Evolutionary conservation across 2,329 filamentous ascomycete genomes (phyloP), one percentile per base, ranked within the genome.

Genomic region (Diplocarpon mali): DNA sequence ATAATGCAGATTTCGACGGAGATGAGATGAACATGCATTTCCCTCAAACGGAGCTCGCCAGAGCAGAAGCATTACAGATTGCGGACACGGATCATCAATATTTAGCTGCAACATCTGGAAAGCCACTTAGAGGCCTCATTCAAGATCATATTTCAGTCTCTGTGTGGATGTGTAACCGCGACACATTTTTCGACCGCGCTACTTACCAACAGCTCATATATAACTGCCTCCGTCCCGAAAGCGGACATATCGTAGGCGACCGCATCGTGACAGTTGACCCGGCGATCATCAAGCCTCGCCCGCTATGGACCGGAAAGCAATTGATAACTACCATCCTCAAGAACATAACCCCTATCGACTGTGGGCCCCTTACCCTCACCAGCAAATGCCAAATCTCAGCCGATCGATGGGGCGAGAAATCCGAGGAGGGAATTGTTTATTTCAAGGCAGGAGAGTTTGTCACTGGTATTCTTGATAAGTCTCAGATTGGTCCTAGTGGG

Each of bases 11-110:
- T 72, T 98, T 98, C 61, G 93, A 98, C 60, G 92, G 92, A 64
- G 92, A 98, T 62, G 92, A 98, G 65, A 98, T 98, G 92, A 98
- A 98, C 64, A 93, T 98, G 89, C 92, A 98, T 66, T 96, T 98
- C 60, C 92, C 92, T 1, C 92, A 98, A 58, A 96, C 95, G 56
- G 93, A 96, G 62, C 73, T 96, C 53, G 92, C 92, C 13, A 76
- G 92, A 55, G 85, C 90, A 2, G 92, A 98, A 67, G 92, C 92
- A 2, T 75, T 94, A 54, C 85, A 88, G 55, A 82, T 98, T 57
- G 92, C 92, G 31, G 90, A 96, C 62, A 95, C 92, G 2, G 90
- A 98, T 62, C 89, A 95, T 60, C 92, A 98, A 59, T 98, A 98
- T 62, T 75, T 98, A 30, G 94, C 89, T 29, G 86, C 84, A 15